Base-by-base conservation (phyloP, 768 basidiomycete genomes). In the Boletales sp. region DNA sequence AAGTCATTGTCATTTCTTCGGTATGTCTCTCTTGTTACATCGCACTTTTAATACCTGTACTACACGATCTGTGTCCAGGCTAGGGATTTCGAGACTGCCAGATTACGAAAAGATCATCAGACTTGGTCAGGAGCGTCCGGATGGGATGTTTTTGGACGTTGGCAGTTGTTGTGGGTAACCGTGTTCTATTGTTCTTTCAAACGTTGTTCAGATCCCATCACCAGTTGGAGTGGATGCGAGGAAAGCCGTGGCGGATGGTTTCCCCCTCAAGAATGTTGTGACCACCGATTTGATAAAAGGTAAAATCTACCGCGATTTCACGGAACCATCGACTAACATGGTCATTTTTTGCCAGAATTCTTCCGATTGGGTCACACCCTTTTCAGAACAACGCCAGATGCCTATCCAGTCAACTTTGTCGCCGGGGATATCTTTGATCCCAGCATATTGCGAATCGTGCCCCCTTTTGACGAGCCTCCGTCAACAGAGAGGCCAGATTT, bases 391-490 rank as follows among this genome's bases (percentile, higher is more conserved):
- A 80, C 76, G 0, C 73, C 77, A 0, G 72, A 72, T 37, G 69
- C 74, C 0, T 85, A 81, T 58, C 79, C 81, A 0, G 30, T 14
- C 74, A 62, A 64, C 0, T 84, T 86, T 60, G 50, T 87, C 25
- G 58, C 72, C 2, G 86, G 84, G 1, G 77, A 87, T 50, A 71
- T 66, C 0, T 76, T 86, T 36, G 74, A 83, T 48, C 63, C 74
- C 13, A 48, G 57, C 0, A 65, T 77, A 25, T 70, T 85, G 19
- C 50, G 49, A 12, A 67, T 72, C 7, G 59, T 61, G 0, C 59
- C 69, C 5, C 68, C 67, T 31, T 62, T 67, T 48, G 55, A 63
- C 5, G 41, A 61, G 15, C 55, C 64, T 7, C 64, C 67, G 19
- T 53, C 57, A 2, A 38, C 57, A 13, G 50, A 57, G 5, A 30